phyloP scores from a whole-genome alignment of 768 basidiomycete genomes.

The Macrolepiota fuliginosa region DNA sequence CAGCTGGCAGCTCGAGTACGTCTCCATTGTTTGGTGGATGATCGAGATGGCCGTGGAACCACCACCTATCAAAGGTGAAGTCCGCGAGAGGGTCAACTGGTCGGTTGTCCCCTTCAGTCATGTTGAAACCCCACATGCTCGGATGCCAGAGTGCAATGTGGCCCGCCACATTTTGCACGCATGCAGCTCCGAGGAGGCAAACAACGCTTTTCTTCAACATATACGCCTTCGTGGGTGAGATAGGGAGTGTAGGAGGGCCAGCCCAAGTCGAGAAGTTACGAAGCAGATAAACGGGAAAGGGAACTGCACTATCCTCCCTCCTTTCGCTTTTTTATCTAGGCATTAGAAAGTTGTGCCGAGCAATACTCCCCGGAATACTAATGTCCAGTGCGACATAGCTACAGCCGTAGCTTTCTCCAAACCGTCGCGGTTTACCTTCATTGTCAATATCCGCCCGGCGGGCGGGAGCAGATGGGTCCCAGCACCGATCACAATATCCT shows the following conservation, averaged over 20 bases:
- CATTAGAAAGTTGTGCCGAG: background rate
- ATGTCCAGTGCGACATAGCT: background rate
- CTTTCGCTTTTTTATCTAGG: background rate
- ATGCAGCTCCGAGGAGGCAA: no score
- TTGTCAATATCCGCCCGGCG: background rate
- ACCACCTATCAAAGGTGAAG: slow-evolving; percentile 53
- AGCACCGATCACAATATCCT: background rate
- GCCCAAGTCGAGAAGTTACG: background rate
- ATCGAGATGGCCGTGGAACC: slow-evolving; percentile 63
- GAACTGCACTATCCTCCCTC: background rate
- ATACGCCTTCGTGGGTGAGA: background rate
- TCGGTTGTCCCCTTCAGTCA: slow-evolving; percentile 35
- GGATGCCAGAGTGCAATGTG: no score
- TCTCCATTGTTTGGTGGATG: slow-evolving; percentile 54
- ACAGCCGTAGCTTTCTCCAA: background rate
- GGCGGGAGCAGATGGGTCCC: no score
- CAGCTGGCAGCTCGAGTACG: slow-evolving; percentile 58
- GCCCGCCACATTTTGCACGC: no score
- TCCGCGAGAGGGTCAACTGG: slow-evolving; percentile 45
- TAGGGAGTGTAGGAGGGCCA: slow-evolving; percentile 18
- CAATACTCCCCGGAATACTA: background rate
- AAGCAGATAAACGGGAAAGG: background rate
- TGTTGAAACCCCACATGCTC: no score
- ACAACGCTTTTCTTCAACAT: background rate
- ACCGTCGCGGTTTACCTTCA: background rate